A percentile compares a stretch with the other conserved stretches of the same genome.
Conservation (phyloP, 169 alveolate species). For the Plasmodium fragile region DNA sequence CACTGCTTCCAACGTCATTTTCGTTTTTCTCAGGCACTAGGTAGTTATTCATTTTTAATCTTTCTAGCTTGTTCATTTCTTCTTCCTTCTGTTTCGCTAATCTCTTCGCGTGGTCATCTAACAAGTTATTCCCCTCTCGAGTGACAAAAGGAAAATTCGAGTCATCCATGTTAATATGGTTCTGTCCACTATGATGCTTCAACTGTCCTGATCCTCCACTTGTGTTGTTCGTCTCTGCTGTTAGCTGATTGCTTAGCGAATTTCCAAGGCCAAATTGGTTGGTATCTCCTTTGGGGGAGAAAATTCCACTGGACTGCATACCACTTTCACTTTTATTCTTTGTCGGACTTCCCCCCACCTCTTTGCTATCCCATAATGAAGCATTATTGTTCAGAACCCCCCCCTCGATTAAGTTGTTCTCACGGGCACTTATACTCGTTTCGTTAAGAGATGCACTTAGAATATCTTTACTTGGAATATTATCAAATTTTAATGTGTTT, state of each 20-base stretch:
- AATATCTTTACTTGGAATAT: constrained; percentile 36
- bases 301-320: neutral
- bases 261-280: neutral
- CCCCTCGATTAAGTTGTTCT: neutral
- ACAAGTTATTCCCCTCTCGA: neutral
- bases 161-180: neutral
- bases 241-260: neutral
- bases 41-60: neutral
- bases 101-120: neutral
- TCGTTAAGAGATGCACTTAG: constrained; percentile 12
- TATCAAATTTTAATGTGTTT: constrained; percentile 38
- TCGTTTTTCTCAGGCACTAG: neutral
- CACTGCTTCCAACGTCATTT: neutral
- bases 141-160: neutral
- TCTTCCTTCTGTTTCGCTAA: neutral
- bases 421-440: neutral
- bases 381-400: neutral
- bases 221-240: neutral
- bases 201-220: neutral
- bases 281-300: neutral
- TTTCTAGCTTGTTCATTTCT: neutral
- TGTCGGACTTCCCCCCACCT: neutral
- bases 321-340: neutral
- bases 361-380: neutral
- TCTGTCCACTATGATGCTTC: neutral